Evolutionary conservation across 2,329 filamentous ascomycete species (phyloP), one percentile per base, ranked within the genome.

Genomic region (Periconia digitata): DNA sequence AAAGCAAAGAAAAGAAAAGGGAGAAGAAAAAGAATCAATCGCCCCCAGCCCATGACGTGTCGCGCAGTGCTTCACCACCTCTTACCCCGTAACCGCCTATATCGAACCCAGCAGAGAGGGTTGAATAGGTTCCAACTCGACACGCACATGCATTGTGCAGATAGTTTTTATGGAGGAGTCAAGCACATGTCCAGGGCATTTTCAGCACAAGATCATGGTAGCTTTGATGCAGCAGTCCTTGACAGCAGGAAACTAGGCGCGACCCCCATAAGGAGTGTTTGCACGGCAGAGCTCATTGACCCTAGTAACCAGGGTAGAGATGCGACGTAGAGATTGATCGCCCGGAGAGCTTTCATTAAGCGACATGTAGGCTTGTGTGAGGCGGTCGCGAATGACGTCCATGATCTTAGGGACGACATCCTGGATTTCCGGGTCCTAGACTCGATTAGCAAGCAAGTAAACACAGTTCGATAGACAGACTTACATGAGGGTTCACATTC

Each of bases 341-440:
- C 76, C 72, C 1, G 79, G 78, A 34, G 76, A 73, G 36, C 63
- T 74, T 65, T 83, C 75, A 3, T 79, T 79, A 44, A 84, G 74
- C 20, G 73, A 65, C 74, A 84, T 81, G 66, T 84, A 85, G 17
- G 81, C 72, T 23, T 69, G 71, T 46, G 84, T 79, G 40, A 86
- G 71, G 40, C 83, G 79, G 59, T 81, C 73, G 40, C 75, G 76
- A 39, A 86, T 71, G 47, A 84, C 77, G 24, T 83, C 79, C 76
- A 85, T 81, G 52, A 85, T 83, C 62, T 76, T 77, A 1, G 80
- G 80, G 12, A 78, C 76, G 16, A 85, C 77, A 46, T 83, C 79
- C 37, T 68, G 72, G 46, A 84, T 77, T 40, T 85, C 81, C 34
- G 71, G 59, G 53, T 82, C 77, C 77, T 80, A 32, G 8, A 40